Base-by-base conservation (phyloP, 345 rosid species). In the Rhodamnia rubescens region DNA sequence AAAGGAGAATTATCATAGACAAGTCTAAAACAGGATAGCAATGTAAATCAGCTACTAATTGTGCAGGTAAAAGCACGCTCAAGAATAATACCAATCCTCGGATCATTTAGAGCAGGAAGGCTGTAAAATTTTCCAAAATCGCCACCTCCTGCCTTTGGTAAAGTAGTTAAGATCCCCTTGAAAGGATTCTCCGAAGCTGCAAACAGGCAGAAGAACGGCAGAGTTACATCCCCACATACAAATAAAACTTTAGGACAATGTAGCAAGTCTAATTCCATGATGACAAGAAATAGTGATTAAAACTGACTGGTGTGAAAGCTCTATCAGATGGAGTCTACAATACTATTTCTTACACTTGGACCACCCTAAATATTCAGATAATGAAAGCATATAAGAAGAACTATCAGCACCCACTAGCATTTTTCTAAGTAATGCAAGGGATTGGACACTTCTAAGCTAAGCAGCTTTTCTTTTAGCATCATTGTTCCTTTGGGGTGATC, bases 131-230 rank as follows among this genome's bases (percentile, higher is more conserved):
- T 98, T 82, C 99, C 99, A 61, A 93, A 98, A 87, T 96, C 95
- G 78, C 98, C 99, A 74, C 99, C 99, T 15, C 93, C 97, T 50
- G 99, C 98, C 95, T 96, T 96, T 50, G 96, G 96, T 74, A 98
- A 97, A 85, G 90, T 87, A 74, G 99, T 95, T 90, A 98, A 92
- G 81, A 94, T 92, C 20, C 88, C 91, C 92, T 94, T 93, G 87
- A 92, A 94, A 58, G 99, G 95, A 93, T 96, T 93, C 49, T 94
- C 98, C 8, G 98, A 82, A 88, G 98, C 99, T 98, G 95, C 88
- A 91, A 88, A 81, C 82, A 81, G 58, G 84, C 32, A 85, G 55
- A 55, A 9, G 74, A 61, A 83, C 50, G 18, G 42, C 52, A 82
- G 44, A 81, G 21, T 85, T 57, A 83, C 26, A 55, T 40, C 15